Evolutionary conservation across 2,329 filamentous ascomycete genomes (phyloP).

Genomic region (Fusarium haematococcum): DNA sequence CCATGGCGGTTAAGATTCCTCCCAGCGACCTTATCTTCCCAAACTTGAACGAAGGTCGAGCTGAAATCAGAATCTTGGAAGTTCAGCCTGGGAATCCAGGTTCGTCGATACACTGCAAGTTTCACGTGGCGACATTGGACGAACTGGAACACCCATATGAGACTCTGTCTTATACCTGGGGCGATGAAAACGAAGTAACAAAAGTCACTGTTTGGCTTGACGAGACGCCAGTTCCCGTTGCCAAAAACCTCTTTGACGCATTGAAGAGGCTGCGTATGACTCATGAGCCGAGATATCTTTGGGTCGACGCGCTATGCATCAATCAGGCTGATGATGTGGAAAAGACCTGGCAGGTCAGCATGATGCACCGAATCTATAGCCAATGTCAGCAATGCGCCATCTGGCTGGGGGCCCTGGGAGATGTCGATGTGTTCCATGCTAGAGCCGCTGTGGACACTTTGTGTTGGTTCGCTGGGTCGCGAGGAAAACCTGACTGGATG

Average conservation of each 20-base stretch:
- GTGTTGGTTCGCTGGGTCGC: not conserved
- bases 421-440: not conserved
- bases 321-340: not conserved
- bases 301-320: not conserved
- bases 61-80: not conserved
- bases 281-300: not conserved
- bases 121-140: not conserved
- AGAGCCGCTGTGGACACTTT: not conserved
- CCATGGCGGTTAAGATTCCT: not conserved
- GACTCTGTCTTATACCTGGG: not conserved
- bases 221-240: not conserved
- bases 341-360: conserved; percentile 1
- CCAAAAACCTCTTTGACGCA: not conserved
- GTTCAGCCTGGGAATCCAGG: not conserved
- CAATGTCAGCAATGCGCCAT: not conserved
- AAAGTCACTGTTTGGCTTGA: not conserved
- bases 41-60: not conserved
- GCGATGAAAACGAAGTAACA: not conserved
- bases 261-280: not conserved
- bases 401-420: not conserved
- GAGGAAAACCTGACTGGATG: not conserved
- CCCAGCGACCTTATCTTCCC: not conserved
- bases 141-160: not conserved
- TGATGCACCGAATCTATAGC: conserved; percentile 4
- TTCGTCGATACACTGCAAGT: not conserved